Evolutionary conservation across 495 filamentous ascomycete genomes (phyloP).

Genomic region (Aspergillus coremiiformis): DNA sequence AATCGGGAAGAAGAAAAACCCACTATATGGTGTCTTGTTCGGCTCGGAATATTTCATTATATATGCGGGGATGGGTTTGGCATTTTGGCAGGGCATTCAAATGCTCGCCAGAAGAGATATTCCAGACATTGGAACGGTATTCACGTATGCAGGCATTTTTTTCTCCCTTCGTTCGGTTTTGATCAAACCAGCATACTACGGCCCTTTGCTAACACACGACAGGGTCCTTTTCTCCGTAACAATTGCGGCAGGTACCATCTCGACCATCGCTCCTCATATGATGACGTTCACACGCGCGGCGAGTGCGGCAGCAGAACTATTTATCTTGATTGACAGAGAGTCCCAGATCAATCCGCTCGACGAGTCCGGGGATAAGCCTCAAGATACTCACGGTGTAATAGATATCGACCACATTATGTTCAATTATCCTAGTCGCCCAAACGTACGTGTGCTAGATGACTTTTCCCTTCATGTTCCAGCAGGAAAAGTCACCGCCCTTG

Average conservation of each 20-base stretch:
- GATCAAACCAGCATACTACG: conserved; percentile 15
- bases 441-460: conserved; percentile 41
- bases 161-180: background rate
- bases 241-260: conserved; percentile 18
- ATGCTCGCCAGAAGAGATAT: conserved; percentile 71
- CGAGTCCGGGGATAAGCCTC: conserved; percentile 15
- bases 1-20: background rate
- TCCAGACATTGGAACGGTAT: conserved; percentile 66
- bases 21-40: conserved; percentile 4
- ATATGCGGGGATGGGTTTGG: conserved; percentile 13
- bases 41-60: conserved; percentile 8
- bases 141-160: conserved; percentile 25
- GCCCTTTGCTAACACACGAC: conserved; percentile 25
- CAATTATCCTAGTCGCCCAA: conserved; percentile 48
- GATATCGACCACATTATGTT: conserved; percentile 41
- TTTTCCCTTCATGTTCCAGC: conserved; percentile 38
- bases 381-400: conserved; percentile 20
- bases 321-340: conserved; percentile 26
- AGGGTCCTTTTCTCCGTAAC: conserved; percentile 35
- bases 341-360: conserved; percentile 26
- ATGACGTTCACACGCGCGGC: conserved; percentile 29
- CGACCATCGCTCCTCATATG: conserved; percentile 15
- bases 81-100: conserved; percentile 20
- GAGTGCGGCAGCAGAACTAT: conserved; percentile 31
- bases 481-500: conserved; percentile 43